phyloP scores from a whole-genome alignment of 805 yeast species.

The Metschnikowia continentalis region DNA sequence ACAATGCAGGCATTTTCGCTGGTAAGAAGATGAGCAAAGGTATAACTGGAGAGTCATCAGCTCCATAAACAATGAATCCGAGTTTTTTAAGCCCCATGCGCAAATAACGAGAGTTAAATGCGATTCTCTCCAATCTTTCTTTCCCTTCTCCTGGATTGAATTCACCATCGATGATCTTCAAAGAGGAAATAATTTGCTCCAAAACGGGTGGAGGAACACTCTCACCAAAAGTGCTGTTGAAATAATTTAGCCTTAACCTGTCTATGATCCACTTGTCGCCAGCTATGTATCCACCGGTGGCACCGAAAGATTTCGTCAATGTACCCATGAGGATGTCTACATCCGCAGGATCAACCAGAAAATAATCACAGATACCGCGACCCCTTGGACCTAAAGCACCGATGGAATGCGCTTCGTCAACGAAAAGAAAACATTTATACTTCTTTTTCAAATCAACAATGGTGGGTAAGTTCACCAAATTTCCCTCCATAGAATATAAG shows the following conservation, averaged over 20 bases:
- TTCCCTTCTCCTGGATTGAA: conserved; percentile 89
- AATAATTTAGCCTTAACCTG: conserved; percentile 64
- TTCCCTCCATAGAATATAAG: conserved; percentile 89
- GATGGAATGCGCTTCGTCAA: conserved; percentile 97
- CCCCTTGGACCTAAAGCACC: conserved; percentile 98
- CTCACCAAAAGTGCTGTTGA: conserved; percentile 77
- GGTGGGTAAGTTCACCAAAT: conserved; percentile 75
- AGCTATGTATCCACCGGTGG: conserved; percentile 97
- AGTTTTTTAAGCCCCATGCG: conserved; percentile 85
- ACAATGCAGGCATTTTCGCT: conserved; percentile 88
- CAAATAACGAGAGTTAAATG: conserved; percentile 91
- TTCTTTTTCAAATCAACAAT: conserved; percentile 70
- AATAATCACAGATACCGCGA: conserved; percentile 93
- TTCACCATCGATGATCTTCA: conserved; percentile 75
- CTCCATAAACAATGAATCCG: conserved; percentile 92
- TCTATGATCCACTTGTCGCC: conserved; percentile 67
- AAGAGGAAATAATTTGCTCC: conserved; percentile 78
- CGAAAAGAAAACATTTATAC: conserved; percentile 84
- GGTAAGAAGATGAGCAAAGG: conserved; percentile 87
- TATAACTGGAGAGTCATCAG: conserved; percentile 94
- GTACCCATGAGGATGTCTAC: conserved; percentile 96
- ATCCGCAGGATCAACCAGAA: conserved; percentile 67
- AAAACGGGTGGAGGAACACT: conserved; percentile 88
- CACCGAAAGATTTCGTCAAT: conserved; percentile 95
- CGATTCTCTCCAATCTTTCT: conserved; percentile 87